Conservation (phyloP, 345 rosid genomes). For the sweet orange (Citrus sinensis) region DNA sequence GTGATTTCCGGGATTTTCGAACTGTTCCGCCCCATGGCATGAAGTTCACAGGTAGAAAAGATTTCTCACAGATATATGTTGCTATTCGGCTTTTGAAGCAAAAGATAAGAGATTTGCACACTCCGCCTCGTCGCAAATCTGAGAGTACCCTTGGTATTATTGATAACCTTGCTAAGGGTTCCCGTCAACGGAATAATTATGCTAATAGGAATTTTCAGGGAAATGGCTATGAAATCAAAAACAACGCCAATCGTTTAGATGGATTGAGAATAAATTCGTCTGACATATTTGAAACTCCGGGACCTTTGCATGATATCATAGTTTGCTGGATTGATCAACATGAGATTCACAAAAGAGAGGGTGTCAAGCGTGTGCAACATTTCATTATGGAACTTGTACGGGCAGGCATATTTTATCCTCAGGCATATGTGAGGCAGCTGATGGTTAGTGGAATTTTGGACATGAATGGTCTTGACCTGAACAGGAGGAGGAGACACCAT, state of each 20-base stretch:
- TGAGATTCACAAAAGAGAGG: conserved; percentile 70
- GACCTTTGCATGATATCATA: conserved; percentile 87
- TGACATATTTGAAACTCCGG: conserved; percentile 81
- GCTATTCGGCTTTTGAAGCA: conserved; percentile 76
- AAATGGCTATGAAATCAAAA: conserved; percentile 31
- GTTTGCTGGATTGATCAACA: conserved; percentile 99
- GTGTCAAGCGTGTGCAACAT: conserved; percentile 68
- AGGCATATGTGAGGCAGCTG: conserved; percentile 89
- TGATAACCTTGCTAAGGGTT: conserved; percentile 26
- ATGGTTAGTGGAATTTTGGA: conserved; percentile 87
- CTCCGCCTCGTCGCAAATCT: conserved; percentile 29
- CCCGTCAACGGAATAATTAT: conserved; percentile 24
- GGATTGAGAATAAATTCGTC: conserved; percentile 23
- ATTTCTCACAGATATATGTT: conserved; percentile 74
- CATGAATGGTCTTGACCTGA: conserved; percentile 42
- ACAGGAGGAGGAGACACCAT: conserved; percentile 71
- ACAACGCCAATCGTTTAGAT: conserved; percentile 14
- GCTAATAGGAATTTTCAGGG: conserved; percentile 28
- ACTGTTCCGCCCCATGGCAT: conserved; percentile 50
- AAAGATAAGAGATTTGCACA: conserved; percentile 58
- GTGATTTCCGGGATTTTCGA: conserved; percentile 86
- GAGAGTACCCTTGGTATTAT: conserved; percentile 36
- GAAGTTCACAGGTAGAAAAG: conserved; percentile 80
- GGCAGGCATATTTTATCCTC: conserved; percentile 84
- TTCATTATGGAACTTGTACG: conserved; percentile 73